Evolutionary conservation across 2,329 filamentous ascomycete genomes (phyloP).

Genomic region (Plenodomus lindquistii): DNA sequence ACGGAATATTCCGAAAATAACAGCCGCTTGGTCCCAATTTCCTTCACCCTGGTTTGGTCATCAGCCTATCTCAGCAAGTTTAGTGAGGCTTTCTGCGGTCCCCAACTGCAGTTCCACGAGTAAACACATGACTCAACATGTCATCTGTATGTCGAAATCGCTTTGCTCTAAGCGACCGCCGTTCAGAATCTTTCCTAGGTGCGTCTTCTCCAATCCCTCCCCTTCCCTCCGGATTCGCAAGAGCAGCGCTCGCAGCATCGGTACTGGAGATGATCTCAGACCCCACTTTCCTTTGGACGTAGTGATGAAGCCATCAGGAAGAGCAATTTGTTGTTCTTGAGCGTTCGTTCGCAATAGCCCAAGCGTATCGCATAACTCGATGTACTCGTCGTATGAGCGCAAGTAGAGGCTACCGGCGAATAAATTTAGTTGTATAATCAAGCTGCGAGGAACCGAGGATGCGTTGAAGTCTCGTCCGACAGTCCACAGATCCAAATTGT

Average conservation of each 20-base stretch:
- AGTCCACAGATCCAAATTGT: no score
- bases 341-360: slow-evolving; percentile 47
- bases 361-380: slow-evolving; percentile 54
- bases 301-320: slow-evolving; percentile 37
- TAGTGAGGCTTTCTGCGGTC: no score
- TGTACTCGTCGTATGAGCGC: slow-evolving; percentile 58
- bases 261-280: slow-evolving; percentile 46
- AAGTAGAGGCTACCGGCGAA: slow-evolving; percentile 71
- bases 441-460: no score
- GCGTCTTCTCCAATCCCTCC: slow-evolving; percentile 47
- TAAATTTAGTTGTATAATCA: slow-evolving; percentile 49
- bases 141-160: no score
- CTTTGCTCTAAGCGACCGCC: slow-evolving; percentile 39
- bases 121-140: no score
- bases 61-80: no score
- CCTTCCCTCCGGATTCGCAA: slow-evolving; percentile 28
- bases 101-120: no score
- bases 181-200: slow-evolving; percentile 45
- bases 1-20: no score
- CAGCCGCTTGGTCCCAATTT: no score
- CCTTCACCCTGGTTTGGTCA: no score
- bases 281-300: slow-evolving; percentile 24
- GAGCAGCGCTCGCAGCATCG: slow-evolving; percentile 43
- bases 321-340: slow-evolving; percentile 23
- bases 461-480: no score